Percentiles rank a stretch among this genome's conserved stretches.
Conservation (phyloP, 352 stramenopile species). For the Globisporangium carolinianum region DNA sequence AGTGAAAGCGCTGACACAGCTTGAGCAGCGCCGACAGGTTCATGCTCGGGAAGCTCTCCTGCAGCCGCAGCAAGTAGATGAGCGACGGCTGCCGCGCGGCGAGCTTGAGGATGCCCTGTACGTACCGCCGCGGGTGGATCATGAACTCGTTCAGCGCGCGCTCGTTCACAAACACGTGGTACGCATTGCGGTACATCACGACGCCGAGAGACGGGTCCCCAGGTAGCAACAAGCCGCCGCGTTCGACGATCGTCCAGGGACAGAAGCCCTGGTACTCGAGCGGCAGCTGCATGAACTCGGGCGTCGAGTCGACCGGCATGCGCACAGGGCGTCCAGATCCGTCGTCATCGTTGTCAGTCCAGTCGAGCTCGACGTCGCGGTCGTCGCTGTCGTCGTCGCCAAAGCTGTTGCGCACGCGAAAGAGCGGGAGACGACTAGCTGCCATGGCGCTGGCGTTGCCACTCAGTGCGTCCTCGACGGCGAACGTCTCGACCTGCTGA, state of each 20-base stretch:
- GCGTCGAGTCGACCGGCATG: constrained; percentile 88
- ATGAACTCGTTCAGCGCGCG: constrained; percentile 87
- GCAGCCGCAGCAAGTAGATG: constrained; percentile 88
- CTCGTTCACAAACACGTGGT: constrained; percentile 92
- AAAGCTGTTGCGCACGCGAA: constrained; percentile 26
- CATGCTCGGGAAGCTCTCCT: constrained; percentile 80
- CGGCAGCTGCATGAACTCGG: constrained; percentile 92
- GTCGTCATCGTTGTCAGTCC: constrained; percentile 31
- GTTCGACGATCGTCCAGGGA: constrained; percentile 87
- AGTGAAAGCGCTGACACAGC: constrained; percentile 38
- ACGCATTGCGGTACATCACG: constrained; percentile 83
- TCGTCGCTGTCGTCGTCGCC: constrained; percentile 24
- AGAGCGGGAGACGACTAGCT: constrained; percentile 11
- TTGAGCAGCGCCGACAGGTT: constrained; percentile 66
- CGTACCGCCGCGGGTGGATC: constrained; percentile 70
- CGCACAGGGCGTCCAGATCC: constrained; percentile 48
- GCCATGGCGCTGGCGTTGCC: constrained; percentile 1
- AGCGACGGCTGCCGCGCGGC: constrained; percentile 80
- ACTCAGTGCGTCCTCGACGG: constrained; percentile 28
- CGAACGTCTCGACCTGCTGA: constrained; percentile 54
- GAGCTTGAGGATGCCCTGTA: constrained; percentile 61
- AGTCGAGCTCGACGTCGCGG: constrained; percentile 7
- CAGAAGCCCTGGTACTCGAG: constrained; percentile 94
- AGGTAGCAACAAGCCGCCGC: constrained; percentile 84
- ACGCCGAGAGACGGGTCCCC: constrained; percentile 90